Evolutionary conservation across 2,329 filamentous ascomycete species (phyloP), one percentile per base, ranked within the genome.

Genomic region (Neofusicoccum sp.): DNA sequence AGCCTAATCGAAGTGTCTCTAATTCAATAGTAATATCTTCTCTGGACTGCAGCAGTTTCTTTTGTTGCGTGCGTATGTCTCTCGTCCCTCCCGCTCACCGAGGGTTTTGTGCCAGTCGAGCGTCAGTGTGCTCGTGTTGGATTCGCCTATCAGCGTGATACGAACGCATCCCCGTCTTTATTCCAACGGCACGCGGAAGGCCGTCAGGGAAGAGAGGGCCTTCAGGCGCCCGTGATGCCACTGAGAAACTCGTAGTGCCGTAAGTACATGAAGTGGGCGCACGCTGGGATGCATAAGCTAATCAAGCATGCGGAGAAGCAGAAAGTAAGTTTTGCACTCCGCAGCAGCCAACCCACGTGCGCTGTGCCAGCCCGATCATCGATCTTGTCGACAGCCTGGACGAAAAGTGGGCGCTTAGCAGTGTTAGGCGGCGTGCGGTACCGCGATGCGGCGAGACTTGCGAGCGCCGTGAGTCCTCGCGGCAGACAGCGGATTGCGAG

Each of bases 231-330:
- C 8, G 52, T 4, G 39, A 56, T 45, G 52, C 14, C 31, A 36
- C 16, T 34, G 39, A 36, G 54, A 43, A 44, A 34, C 48, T 7
- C 36, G 29, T 28, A 16, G 39, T 22, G 54, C 34, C 52, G 37
- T 52, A 37, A 39, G 37, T 56, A 39, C 16, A 41, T 56, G 36
- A 45, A 34, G 54, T 31, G 43, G 37, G 37, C 29, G 52, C 39
- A 33, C 29, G 28, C 6, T 58, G 54, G 41, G 41, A 41, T 45
- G 54, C 54, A 45, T 45, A 28, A 34, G 54, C 54, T 45, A 45
- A 45, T 45, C 12, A 41, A 44, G 41, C 6, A 58, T 58, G 54
- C 54, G 31, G 54, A 58, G 39, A 58, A 58, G 52, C 39, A 56
- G 31, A 58, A 44, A 56, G 54, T 28, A 58, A 45, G 22, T 58